These are phyloP conservation scores for Phaeosphaeriaceae sp. DNA, from an alignment of 2,329 filamentous ascomycete genomes.

Conservation along the genomic window DNA sequence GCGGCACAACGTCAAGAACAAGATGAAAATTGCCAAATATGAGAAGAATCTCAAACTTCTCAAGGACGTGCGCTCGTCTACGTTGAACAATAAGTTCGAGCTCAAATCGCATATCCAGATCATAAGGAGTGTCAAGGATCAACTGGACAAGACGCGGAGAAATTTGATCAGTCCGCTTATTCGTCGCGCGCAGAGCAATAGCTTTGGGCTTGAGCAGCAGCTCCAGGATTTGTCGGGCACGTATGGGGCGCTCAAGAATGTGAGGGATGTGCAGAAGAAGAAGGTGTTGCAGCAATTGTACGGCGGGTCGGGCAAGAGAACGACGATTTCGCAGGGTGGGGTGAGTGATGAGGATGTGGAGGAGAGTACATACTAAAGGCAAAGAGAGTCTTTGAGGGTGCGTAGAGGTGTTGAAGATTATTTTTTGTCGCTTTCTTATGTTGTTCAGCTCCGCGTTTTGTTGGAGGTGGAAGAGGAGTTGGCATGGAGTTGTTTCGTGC, in stretches of 20 bases:
- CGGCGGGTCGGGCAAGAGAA: constrained; percentile 38
- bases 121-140: constrained; percentile 83
- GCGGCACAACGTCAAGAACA: constrained; percentile 83
- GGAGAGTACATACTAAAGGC: background rate
- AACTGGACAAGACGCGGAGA: constrained; percentile 81
- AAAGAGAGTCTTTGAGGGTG: background rate
- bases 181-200: constrained; percentile 71
- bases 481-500: background rate
- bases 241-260: constrained; percentile 76
- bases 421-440: background rate
- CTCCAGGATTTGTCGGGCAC: constrained; percentile 83
- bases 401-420: too few species aligned
- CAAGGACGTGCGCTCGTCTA: constrained; percentile 79
- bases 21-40: constrained; percentile 82
- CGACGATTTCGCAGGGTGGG: constrained; percentile 33
- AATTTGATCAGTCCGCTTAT: constrained; percentile 88
- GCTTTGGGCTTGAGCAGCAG: constrained; percentile 82
- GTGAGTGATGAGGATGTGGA: constrained; percentile 29
- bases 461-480: background rate
- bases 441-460: background rate
- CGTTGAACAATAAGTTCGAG: constrained; percentile 85
- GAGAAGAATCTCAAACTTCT: constrained; percentile 87
- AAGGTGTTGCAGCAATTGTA: constrained; percentile 82
- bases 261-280: constrained; percentile 81
- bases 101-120: constrained; percentile 87